Evolutionary conservation across 345 rosid species (phyloP), one percentile per base, ranked within the genome.

Genomic region (Turritis glabra): DNA sequence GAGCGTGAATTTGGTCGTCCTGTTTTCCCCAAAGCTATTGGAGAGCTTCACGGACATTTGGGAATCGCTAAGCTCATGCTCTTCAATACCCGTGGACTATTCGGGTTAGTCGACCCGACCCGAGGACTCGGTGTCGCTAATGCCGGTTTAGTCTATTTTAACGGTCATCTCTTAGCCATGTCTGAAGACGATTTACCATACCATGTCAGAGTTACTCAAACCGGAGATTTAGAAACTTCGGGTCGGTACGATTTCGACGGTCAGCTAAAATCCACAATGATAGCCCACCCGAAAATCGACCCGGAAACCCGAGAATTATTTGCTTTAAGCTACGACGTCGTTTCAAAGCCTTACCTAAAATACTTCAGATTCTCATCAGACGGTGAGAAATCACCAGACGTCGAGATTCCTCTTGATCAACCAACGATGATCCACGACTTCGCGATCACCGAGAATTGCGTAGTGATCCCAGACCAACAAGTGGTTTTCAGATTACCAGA

Each of bases 401-500:
- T 92, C 9, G 93, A 89, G 52, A 92, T 92, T 5, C 85, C 83
- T 2, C 76, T 92, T 5, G 86, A 74, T 8, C 74, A 82, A 62
- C 94, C 97, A 2, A 92, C 97, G 11, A 90, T 92, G 97, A 85
- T 89, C 75, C 97, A 92, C 54, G 96, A 92, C 30, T 92, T 92
- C 64, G 92, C 96, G 0, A 84, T 92, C 76, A 92, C 97, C 0
- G 85, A 92, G 75, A 84, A 67, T 1, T 84, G 86, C 44, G 92
- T 92, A 17, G 90, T 92, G 69, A 69, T 92, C n/a, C 97, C 96
- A 1, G 97, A 89, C 40, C 97, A 89, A 37, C 97, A 92, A 76
- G 88, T 92, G 21, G 96, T 92, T 50, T 92, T 92, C 77, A 83
- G 84, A 47, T 75, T 92, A 62, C 73, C 79, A 3, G 93, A 90